Evolutionary conservation across 2,329 filamentous ascomycete genomes (phyloP).

Genomic region (Seiridium cupressi): DNA sequence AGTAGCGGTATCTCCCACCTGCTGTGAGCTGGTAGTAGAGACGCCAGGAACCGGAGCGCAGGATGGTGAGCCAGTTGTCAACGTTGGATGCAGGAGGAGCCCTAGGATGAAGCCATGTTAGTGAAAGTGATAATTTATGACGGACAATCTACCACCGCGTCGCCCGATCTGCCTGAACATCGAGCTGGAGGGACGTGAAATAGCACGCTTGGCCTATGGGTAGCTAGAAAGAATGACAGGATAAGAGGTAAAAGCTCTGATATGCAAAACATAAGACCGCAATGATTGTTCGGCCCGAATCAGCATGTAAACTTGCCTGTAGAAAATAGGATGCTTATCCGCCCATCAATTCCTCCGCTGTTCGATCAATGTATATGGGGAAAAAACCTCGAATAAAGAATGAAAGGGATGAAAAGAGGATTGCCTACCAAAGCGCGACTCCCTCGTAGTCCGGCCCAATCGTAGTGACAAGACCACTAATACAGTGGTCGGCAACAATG

Average conservation of each 20-base stretch:
- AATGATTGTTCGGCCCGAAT: too few relatives aligned
- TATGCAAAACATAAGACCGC: too few relatives aligned
- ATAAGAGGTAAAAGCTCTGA: too few relatives aligned
- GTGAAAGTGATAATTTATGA: neutral
- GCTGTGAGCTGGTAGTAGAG: conserved; percentile 70
- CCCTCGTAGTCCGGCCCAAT: conserved; percentile 75
- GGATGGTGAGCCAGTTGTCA: conserved; percentile 69
- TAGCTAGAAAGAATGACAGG: too few relatives aligned
- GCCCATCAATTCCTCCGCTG: too few relatives aligned
- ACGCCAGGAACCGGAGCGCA: conserved; percentile 76
- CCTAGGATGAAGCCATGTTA: conserved; percentile 43
- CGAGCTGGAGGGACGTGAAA: too few relatives aligned
- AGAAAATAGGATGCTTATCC: neutral
- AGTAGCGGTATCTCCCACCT: conserved; percentile 74
- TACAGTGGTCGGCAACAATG: conserved; percentile 71
- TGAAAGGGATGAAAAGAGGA: neutral
- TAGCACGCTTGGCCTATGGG: too few relatives aligned
- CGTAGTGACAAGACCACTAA: conserved; percentile 71
- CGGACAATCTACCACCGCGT: neutral
- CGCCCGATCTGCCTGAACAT: too few relatives aligned
- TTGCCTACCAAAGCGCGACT: conserved; percentile 72
- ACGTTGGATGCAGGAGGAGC: conserved; percentile 72
- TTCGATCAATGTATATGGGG: too few relatives aligned
- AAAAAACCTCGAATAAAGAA: neutral
- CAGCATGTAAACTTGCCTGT: neutral